Percentiles rank a stretch among this genome's conserved stretches.
Evolutionary conservation across 2,329 filamentous ascomycete genomes (phyloP).

Genomic region (Scytalidium lignicola): DNA sequence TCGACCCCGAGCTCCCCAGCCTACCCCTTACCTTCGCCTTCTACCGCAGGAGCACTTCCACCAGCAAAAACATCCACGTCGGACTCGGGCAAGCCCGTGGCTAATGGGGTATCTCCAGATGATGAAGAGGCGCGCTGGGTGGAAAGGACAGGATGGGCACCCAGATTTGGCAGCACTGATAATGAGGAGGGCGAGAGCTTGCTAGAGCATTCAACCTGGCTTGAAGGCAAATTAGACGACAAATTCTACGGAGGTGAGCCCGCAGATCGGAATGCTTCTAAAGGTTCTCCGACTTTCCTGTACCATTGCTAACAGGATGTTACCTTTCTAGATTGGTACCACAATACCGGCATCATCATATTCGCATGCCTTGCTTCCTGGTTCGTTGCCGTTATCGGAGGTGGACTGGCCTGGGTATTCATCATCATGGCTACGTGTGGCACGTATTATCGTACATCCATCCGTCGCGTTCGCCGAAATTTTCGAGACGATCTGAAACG

Average conservation of each 20-base stretch:
- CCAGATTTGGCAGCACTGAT: conserved; percentile 62
- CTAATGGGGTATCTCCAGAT: conserved; percentile 42
- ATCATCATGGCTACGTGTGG: conserved; percentile 87
- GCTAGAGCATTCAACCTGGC: conserved; percentile 80
- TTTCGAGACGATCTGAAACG: conserved; percentile 91
- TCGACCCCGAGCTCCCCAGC: conserved; percentile 43
- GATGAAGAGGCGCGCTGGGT: conserved; percentile 51
- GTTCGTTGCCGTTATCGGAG: conserved; percentile 83
- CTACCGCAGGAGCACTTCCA: conserved; percentile 63
- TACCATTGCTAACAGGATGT: no score
- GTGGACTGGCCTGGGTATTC: conserved; percentile 88
- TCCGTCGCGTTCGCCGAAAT: conserved; percentile 89
- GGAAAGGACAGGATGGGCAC: conserved; percentile 76
- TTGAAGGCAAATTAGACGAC: conserved; percentile 81
- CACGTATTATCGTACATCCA: conserved; percentile 94
- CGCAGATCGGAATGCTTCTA: background rate
- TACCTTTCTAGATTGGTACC: conserved; percentile 87
- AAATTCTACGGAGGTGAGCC: conserved; percentile 78
- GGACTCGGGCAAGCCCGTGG: conserved; percentile 41
- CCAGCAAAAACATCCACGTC: conserved; percentile 38
- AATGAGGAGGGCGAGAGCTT: conserved; percentile 57
- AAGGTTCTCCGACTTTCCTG: background rate
- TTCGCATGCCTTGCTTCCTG: conserved; percentile 90
- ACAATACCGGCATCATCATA: conserved; percentile 89
- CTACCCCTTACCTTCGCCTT: conserved; percentile 73